Base-by-base conservation (phyloP, 192 early-diverging fungal genomes). In the Coemansia sp. region DNA sequence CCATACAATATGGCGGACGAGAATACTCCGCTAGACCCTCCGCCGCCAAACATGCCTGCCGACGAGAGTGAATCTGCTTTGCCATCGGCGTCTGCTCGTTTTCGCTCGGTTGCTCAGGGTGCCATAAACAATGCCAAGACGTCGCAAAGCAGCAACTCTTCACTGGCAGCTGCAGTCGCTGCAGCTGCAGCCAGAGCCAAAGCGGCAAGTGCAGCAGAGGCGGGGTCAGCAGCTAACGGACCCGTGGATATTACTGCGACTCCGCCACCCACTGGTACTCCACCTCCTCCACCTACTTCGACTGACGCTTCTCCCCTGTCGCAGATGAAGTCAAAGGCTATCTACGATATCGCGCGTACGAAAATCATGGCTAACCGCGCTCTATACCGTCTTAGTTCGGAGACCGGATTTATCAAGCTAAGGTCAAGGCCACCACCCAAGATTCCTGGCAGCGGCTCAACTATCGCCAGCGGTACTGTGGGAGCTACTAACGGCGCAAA, bases 391-490 rank as follows among this genome's bases (percentile, higher is more conserved):
- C 70, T 82, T 38, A 82, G 79, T 65, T 70, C 67, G 11, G 79
- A 82, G 22, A 82, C 79, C 1, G 79, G 79, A 3, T 76, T 69
- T 41, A 68, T 82, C 68, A 82, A 82, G 65, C 74, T 82, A 13
- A 74, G 79, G 65, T 73, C 73, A 30, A 70, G 64, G 52, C 67
- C 74, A 1, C 44, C 66, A 0, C 13, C 73, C 2, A 71, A 69
- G 45, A 29, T 29, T 30, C 29, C 69, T 20, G 30, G 41, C 22
- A 16, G 58, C 30, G 35, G 61, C 50, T 40, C 40, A 12, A 50
- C 40, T 0, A 1, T 47, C n/a, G 62, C 59, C n/a, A 53, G 60
- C 39, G 67, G 52, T 40, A 56, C 55, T 8, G 61, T 35, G 5
- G 64, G 64, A 6, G 55, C 22, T 11, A 38, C 40, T n/a, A 29